A percentile compares a stretch with the other conserved stretches of the same genome.
Evolutionary conservation across 352 stramenopile species (phyloP).

Genomic region (Discostella stelligera): DNA sequence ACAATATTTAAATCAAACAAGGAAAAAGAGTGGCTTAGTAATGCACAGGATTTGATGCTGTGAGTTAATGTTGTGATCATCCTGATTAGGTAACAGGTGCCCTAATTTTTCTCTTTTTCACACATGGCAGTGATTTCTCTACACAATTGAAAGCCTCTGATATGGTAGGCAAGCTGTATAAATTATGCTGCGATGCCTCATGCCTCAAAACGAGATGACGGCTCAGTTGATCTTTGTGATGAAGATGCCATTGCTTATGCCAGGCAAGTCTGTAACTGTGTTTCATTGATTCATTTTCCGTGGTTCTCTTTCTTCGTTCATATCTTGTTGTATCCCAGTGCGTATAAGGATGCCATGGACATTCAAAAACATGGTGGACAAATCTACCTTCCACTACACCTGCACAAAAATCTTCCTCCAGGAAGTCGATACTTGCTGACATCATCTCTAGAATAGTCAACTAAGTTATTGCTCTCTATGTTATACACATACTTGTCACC

Average conservation of each 20-base stretch:
- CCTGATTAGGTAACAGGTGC: background rate
- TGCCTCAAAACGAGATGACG: constrained; percentile 17
- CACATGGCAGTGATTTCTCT: constrained; percentile 12
- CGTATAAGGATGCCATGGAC: constrained; percentile 42
- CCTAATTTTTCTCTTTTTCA: background rate
- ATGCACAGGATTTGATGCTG: constrained; percentile 56
- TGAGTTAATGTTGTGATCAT: constrained; percentile 1
- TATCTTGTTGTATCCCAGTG: constrained; percentile 7
- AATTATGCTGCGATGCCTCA: constrained; percentile 27
- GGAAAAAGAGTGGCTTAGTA: constrained; percentile 41
- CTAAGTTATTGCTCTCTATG: too few relatives aligned
- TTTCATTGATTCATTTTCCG: background rate
- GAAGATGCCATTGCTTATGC: constrained; percentile 45
- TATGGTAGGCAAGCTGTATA: constrained; percentile 53
- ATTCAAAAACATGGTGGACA: constrained; percentile 28
- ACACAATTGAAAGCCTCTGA: background rate
- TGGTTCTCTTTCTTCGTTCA: background rate
- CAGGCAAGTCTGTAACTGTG: constrained; percentile 10
- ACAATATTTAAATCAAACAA: constrained; percentile 9
- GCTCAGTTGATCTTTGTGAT: constrained; percentile 34
- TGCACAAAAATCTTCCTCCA: constrained; percentile 11
- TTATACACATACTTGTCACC: too few relatives aligned
- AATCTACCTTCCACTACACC: constrained; percentile 27
- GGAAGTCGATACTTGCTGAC: constrained; percentile 10
- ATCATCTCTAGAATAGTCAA: constrained; percentile 1